phyloP scores from a whole-genome alignment of 2,329 filamentous ascomycete genomes.

The Diatrype stigma region DNA sequence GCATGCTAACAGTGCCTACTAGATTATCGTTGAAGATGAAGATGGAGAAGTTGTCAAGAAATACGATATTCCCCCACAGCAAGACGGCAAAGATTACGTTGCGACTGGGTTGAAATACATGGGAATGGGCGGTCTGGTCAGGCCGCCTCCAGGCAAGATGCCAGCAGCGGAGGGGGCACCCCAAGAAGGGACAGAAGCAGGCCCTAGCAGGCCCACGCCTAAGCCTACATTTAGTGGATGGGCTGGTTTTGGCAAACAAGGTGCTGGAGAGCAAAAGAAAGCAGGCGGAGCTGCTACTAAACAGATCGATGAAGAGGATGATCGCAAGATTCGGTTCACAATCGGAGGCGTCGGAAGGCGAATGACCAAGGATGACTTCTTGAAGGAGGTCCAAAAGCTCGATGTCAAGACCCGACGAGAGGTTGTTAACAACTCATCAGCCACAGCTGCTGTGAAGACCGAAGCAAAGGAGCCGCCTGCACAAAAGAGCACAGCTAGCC shows the following conservation, averaged over 20 bases:
- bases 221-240: conserved; percentile 45
- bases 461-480: conserved; percentile 35
- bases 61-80: conserved; percentile 65
- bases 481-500: not conserved
- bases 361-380: conserved; percentile 78
- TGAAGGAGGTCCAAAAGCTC: conserved; percentile 67
- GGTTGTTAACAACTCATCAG: conserved; percentile 48
- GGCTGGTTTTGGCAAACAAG: conserved; percentile 38
- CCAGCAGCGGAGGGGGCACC: conserved; percentile 23
- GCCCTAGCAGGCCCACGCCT: conserved; percentile 15
- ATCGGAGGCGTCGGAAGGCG: conserved; percentile 68
- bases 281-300: conserved; percentile 27
- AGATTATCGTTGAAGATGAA: conserved; percentile 84
- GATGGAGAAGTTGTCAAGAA: conserved; percentile 84
- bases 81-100: conserved; percentile 39
- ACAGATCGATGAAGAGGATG: conserved; percentile 55
- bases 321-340: conserved; percentile 70
- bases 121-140: conserved; percentile 44
- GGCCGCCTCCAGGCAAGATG: conserved; percentile 35
- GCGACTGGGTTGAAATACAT: conserved; percentile 49
- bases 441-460: conserved; percentile 44
- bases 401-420: conserved; percentile 60
- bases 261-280: conserved; percentile 35
- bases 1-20: conserved; percentile 22
- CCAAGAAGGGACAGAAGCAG: conserved; percentile 21